Conservation (phyloP, 768 basidiomycete species). For the Boletus insuetus region DNA sequence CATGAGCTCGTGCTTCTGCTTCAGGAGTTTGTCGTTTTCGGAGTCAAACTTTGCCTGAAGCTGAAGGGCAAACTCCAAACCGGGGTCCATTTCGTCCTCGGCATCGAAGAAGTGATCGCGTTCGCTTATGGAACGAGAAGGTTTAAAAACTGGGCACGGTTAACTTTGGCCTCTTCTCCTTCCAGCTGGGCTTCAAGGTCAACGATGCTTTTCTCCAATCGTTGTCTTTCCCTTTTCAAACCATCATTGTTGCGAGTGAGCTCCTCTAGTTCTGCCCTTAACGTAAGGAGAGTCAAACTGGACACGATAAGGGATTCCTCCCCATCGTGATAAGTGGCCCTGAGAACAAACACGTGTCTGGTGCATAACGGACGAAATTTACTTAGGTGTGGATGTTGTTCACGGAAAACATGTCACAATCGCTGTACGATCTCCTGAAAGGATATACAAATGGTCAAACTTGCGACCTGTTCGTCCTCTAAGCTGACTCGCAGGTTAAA, state of each 20-base stretch:
- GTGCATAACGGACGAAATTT: constrained; percentile 52
- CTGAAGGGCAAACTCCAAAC: constrained; percentile 24
- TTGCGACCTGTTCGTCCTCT: constrained; percentile 49
- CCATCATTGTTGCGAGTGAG: constrained; percentile 31
- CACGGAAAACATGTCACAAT: constrained; percentile 42
- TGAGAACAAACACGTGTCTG: constrained; percentile 50
- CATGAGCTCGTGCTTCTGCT: constrained; percentile 32
- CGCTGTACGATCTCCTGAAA: constrained; percentile 38
- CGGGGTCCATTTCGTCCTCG: constrained; percentile 10
- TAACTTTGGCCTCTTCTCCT: constrained; percentile 7
- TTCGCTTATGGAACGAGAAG: not conserved
- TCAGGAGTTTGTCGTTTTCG: constrained; percentile 37
- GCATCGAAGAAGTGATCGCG: not conserved
- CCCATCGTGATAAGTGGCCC: constrained; percentile 19
- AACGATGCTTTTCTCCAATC: constrained; percentile 26
- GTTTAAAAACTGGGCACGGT: not conserved
- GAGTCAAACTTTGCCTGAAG: constrained; percentile 40
- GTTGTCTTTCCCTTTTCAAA: constrained; percentile 19
- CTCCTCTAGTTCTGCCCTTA: constrained; percentile 41
- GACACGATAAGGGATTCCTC: constrained; percentile 42
- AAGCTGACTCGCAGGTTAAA: constrained; percentile 61
- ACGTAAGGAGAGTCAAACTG: constrained; percentile 45
- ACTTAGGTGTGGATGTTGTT: constrained; percentile 43
- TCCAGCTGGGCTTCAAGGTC: constrained; percentile 12
- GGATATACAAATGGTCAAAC: constrained; percentile 49